These are phyloP conservation scores for Metschnikowia reukaufii DNA, from an alignment of 805 yeast species.

Conservation along the genomic window DNA sequence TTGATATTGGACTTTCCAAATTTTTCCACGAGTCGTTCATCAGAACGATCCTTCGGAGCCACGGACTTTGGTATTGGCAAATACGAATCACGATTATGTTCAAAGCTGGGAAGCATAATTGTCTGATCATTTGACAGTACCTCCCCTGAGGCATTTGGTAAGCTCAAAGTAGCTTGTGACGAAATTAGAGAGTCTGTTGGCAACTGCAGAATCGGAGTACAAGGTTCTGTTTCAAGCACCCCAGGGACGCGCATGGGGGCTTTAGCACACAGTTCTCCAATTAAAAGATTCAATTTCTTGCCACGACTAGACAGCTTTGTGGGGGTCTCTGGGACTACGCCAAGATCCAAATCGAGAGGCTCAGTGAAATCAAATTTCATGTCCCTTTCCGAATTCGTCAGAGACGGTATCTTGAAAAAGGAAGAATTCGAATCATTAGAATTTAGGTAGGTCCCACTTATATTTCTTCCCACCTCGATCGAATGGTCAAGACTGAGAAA, in stretches of 20 bases:
- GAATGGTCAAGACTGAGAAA: slow-evolving; percentile 22
- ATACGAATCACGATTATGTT: slow-evolving; percentile 6
- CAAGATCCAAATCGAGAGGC: slow-evolving; percentile 16
- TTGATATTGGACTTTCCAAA: slow-evolving; percentile 61
- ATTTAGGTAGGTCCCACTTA: slow-evolving; percentile 18
- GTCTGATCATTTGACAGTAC: slow-evolving; percentile 13
- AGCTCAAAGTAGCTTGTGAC: slow-evolving; percentile 23
- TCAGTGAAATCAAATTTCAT: slow-evolving; percentile 23
- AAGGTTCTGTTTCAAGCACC: slow-evolving; percentile 15
- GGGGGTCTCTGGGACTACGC: slow-evolving; percentile 38
- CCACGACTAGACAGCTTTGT: slow-evolving; percentile 28
- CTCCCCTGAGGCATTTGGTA: slow-evolving; percentile 13
- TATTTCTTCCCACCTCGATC: slow-evolving; percentile 43
- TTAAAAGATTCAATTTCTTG: slow-evolving; percentile 9
- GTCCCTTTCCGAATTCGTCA: slow-evolving; percentile 18
- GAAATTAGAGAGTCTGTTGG: slow-evolving; percentile 22
- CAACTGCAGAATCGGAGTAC: slow-evolving; percentile 21
- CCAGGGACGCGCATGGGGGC: slow-evolving; percentile 2
- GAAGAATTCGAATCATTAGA: slow-evolving; percentile 35
- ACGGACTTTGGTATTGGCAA: slow-evolving; percentile 1
- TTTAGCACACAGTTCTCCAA: slow-evolving; percentile 3
- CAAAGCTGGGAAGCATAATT: slow-evolving; percentile 8
- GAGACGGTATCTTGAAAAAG: slow-evolving; percentile 30
- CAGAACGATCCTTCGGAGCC: slow-evolving; percentile 23
- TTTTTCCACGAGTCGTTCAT: slow-evolving; percentile 45